Evolutionary conservation across 2,329 filamentous ascomycete genomes (phyloP).

Genomic region (Dactylellina sp.): DNA sequence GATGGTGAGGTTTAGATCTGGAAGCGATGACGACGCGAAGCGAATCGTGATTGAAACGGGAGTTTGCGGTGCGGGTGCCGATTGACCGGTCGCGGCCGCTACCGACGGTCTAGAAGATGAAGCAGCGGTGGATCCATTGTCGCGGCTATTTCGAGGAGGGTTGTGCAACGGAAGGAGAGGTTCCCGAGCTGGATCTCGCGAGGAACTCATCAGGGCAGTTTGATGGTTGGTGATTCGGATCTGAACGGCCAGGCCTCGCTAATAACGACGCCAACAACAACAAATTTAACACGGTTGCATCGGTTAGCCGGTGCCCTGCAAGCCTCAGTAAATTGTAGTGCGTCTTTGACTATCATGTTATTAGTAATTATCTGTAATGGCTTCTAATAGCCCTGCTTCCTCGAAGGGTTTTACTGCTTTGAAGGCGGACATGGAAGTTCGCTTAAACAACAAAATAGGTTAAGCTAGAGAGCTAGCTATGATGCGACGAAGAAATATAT

Average conservation of each 20-base stretch:
- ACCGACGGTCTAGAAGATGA: slow-evolving; percentile 13
- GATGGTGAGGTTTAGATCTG: slow-evolving; percentile 85
- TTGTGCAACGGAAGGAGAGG: slow-evolving; percentile 48
- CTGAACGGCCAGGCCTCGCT: background rate
- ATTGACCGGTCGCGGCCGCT: background rate
- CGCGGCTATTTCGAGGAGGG: slow-evolving; percentile 2
- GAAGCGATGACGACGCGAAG: slow-evolving; percentile 81
- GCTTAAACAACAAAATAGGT: too few relatives aligned
- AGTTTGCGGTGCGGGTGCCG: slow-evolving; percentile 61
- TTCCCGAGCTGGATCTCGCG: slow-evolving; percentile 50
- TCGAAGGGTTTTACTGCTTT: too few relatives aligned
- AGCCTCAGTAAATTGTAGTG: too few relatives aligned
- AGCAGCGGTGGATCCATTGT: slow-evolving; percentile 27
- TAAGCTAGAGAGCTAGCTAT: too few relatives aligned
- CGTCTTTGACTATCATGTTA: too few relatives aligned
- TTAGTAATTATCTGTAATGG: too few relatives aligned
- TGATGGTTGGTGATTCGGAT: background rate
- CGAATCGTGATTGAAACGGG: slow-evolving; percentile 82
- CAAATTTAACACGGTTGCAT: too few relatives aligned
- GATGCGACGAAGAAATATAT: too few relatives aligned
- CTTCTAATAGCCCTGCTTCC: too few relatives aligned
- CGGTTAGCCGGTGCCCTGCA: too few relatives aligned
- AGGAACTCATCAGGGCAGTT: slow-evolving; percentile 44
- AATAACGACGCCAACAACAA: too few relatives aligned
- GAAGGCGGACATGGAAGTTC: too few relatives aligned